Base-by-base conservation (phyloP, 2,329 filamentous ascomycete species). In the Furcasterigmium sp. region DNA sequence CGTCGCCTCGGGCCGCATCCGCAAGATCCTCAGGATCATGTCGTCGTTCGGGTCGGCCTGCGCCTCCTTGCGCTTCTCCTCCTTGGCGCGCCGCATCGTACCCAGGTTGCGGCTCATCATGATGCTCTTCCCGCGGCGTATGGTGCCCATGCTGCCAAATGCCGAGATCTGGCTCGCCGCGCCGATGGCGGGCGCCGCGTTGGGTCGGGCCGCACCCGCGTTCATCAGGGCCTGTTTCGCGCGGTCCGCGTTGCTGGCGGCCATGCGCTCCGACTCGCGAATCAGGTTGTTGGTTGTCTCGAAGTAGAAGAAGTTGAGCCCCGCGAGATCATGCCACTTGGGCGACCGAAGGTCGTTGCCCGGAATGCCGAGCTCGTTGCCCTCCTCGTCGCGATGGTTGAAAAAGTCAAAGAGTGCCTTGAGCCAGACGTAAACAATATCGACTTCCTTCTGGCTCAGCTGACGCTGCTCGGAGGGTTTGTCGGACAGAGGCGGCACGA, bases 261-360 rank as follows among this genome's bases (percentile, higher is more conserved):
- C 91, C 87, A 98, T 98, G 44, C 88, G 81, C 65, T 98, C 93
- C 3, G 89, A 95, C n/a, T 89, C 95, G 40, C 91, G 85, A 54
- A 97, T 89, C 11, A 98, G 77, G 54, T 87, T 91, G 48, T 94
- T 87, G 1, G 90, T 95, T 25, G 85, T 79, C 57, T 97, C 91
- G 59, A 93, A 94, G 71, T 98, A 98, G 74, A 97, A 98, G 75
- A 97, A 98, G 70, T 95, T 95, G 50, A 98, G 78, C 49, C 89
- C 91, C 52, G 93, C 88, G 42, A 98, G 80, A 64, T 98, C 93
- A 70, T 96, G 91, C 73, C 95, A 98, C 76, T 98, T 98, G 59
- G 91, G 88, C 52, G 89, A 95, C 67, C 95, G 95, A 59, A 98
- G 78, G 25, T 96, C 84, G 62, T 96, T 91, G 36, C 88, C 80